Conservation (phyloP, 2,329 filamentous ascomycete genomes). For the Pestalotiopsis sp. region DNA sequence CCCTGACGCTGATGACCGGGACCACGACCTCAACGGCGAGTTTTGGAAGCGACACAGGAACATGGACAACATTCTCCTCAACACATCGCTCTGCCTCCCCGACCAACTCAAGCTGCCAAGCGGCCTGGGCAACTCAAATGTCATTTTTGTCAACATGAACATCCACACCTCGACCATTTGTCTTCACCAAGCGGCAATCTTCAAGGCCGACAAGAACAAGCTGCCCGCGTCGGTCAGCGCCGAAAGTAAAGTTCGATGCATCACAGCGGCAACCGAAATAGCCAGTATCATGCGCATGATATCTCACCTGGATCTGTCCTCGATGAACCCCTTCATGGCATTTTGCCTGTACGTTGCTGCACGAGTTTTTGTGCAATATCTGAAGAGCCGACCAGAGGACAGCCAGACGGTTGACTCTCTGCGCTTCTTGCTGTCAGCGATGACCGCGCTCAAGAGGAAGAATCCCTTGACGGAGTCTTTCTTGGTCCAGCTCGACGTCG, state of each 20-base stretch:
- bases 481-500: constrained; percentile 88
- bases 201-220: constrained; percentile 90
- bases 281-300: constrained; percentile 95
- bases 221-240: constrained; percentile 76
- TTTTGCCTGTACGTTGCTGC: constrained; percentile 97
- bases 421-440: constrained; percentile 87
- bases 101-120: constrained; percentile 76
- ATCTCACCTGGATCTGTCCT: constrained; percentile 82
- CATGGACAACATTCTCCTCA: constrained; percentile 88
- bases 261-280: constrained; percentile 91
- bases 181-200: constrained; percentile 97
- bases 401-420: constrained; percentile 76
- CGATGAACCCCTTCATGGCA: constrained; percentile 93
- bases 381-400: constrained; percentile 92
- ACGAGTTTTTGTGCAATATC: constrained; percentile 91
- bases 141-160: constrained; percentile 94
- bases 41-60: constrained; percentile 94
- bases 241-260: constrained; percentile 91
- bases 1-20: constrained; percentile 77
- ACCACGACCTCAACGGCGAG: constrained; percentile 85
- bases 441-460: constrained; percentile 84
- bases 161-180: constrained; percentile 97
- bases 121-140: constrained; percentile 77
- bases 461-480: constrained; percentile 95
- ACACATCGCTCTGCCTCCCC: constrained; percentile 83